Base-by-base conservation (phyloP, 2,329 filamentous ascomycete species). In the Bretziella fagacearum region DNA sequence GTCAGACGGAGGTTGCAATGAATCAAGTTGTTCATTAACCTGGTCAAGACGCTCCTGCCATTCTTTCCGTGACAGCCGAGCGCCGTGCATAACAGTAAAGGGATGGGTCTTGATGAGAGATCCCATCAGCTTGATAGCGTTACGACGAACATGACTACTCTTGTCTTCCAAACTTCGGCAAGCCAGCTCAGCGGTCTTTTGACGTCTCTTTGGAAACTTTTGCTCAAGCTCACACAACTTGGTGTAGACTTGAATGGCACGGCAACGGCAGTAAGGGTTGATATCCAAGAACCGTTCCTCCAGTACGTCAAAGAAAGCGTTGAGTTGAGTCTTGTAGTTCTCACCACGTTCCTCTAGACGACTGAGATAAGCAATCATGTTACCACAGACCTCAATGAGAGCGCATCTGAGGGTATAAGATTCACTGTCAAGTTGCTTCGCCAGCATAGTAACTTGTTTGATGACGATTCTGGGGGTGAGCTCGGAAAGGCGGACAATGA, bases 281-380 rank as follows among this genome's bases (percentile, higher is more conserved):
- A 94, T 76, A 56, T 98, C 91, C 43, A 96, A 70, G 62, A 98
- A 98, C 10, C 91, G 79, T 63, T 96, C 89, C 59, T 98, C 87
- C 2, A 98, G 68, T 0, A 96, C 87, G 56, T 96, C 89, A 57
- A 96, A 96, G 60, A 96, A 98, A 17, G 87, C 86, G 54, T 93
- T 91, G 51, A 98, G 81, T 60, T 98, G 91, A 0, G 82, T 85
- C 62, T 94, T 93, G 66, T 89, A 81, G 59, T 91, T 91, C 55
- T 96, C 89, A 56, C 80, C 84, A 44, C 84, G 77, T 60, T 96
- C 89, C 58, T 93, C 85, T 56, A 93, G 81, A 58, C 82, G 89
- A 63, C 82, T 94, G 36, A 98, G 73, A 62, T 95, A 83, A 13
- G 77, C 74, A 56, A 98, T 83, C 64, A 98, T 77, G 62, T 98